Percentiles rank a stretch among this genome's conserved stretches.
These are phyloP conservation scores for Suillus bovinus DNA, from an alignment of 768 basidiomycete genomes.

Conservation along the genomic window DNA sequence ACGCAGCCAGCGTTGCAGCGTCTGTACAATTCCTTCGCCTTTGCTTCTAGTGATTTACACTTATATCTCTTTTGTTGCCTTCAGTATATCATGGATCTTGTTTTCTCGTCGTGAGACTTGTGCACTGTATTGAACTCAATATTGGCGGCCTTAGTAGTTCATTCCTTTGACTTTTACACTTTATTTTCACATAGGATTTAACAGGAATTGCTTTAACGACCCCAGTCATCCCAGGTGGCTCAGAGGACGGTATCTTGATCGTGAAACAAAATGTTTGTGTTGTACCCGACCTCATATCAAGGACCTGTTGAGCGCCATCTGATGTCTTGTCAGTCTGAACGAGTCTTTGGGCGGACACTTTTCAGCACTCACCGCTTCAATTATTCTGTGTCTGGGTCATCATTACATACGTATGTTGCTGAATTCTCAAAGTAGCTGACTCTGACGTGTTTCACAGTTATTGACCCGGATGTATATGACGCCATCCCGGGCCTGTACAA, in stretches of 20 bases:
- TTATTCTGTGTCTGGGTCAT: slow-evolving; percentile 81
- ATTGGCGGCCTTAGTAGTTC: no score
- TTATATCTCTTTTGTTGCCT: not conserved
- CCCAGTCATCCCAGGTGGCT: no score
- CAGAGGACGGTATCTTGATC: no score
- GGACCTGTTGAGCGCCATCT: slow-evolving; percentile 59
- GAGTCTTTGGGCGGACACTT: slow-evolving; percentile 11
- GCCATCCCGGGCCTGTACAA: slow-evolving; percentile 73
- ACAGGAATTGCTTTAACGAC: no score
- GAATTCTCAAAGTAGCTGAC: not conserved
- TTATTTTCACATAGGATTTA: no score
- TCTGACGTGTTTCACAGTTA: slow-evolving; percentile 14
- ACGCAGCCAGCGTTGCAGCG: not conserved
- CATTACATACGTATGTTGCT: slow-evolving; percentile 66
- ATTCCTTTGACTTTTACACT: no score
- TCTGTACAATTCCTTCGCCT: not conserved
- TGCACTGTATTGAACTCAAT: no score
- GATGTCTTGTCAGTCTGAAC: slow-evolving; percentile 59
- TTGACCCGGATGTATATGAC: slow-evolving; percentile 72
- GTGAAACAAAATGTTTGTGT: no score
- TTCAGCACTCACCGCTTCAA: slow-evolving; percentile 81
- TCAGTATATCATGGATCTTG: not conserved
- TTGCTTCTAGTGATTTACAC: not conserved
- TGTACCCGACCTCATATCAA: no score
- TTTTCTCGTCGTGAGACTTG: no score